Base-by-base conservation (phyloP, 78 protist species). In the Planoprotostelium fungivorum region DNA sequence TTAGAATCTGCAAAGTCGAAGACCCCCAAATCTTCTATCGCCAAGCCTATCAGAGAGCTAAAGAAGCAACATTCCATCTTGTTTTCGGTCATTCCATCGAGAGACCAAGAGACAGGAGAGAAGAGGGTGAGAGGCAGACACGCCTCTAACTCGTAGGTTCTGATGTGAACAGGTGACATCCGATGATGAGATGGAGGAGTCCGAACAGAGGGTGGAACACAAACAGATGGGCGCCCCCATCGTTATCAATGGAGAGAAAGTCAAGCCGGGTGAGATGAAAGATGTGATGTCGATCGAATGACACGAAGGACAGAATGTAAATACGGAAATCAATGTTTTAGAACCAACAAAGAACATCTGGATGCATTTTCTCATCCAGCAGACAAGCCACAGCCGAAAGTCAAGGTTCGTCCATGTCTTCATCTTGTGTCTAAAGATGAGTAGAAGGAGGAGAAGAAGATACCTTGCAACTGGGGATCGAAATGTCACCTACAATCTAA, bases 41-140 rank as follows among this genome's bases (percentile, higher is more conserved):
- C 37, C 35, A 36, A 35, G 16, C 63, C 36, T 16, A 16, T 37
- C 34, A 85, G 37, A 16, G 16, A 85, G 16, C 16, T 85, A 16
- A 85, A 85, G 16, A 85, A 85, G 16, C 63, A 85, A 85, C 87
- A 85, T 16, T 85, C 87, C 16, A 85, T 85, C 5, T 85, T 85
- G 87, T 85, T 85, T 16, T 25, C 35, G n/a, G 87, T 85, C n/a
- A 36, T 85, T 16, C 87, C 87, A 37, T 85, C 87, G 16, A 5
- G 87, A 23, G 37, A 85, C 16, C 63, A 85, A 37, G 87, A 51
- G 73, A 51, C 73, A 16, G 73, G 73, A 51, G 73, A 51, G 73
- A 51, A 51, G 73, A 51, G 73, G 16, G 73, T 51, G n/a, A n/a
- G n/a, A n/a, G n/a, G n/a, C n/a, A n/a, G n/a, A n/a, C n/a, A n/a